These are phyloP conservation scores for Durusdinium trenchii DNA, from an alignment of 73 alveolate species.

Conservation along the genomic window DNA sequence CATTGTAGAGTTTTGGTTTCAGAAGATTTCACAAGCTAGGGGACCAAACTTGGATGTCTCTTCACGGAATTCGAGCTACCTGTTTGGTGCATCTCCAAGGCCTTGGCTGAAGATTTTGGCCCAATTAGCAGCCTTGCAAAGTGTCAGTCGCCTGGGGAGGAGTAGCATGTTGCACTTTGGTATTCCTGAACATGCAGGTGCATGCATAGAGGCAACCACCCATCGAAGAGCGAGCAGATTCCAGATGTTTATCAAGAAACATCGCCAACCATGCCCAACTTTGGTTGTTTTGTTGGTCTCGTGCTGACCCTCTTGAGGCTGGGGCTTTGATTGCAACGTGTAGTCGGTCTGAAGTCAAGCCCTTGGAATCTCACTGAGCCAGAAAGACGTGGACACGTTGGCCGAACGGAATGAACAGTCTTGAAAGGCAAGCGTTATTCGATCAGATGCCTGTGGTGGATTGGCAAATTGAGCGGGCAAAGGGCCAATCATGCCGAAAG, in stretches of 20 bases:
- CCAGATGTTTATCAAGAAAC: background rate
- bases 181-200: too few species aligned
- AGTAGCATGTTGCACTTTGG: background rate
- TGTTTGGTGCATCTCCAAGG: conserved; percentile 8
- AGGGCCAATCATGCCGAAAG: background rate
- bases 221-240: too few species aligned
- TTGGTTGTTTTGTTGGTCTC: too few species aligned
- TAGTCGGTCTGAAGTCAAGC: conserved; percentile 27
- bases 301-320: background rate
- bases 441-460: background rate
- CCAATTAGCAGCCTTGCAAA: conserved; percentile 18
- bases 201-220: too few species aligned
- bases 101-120: conserved; percentile 57
- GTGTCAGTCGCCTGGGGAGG: background rate
- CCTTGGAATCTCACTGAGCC: too few species aligned
- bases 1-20: too few species aligned
- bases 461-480: background rate
- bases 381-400: too few species aligned
- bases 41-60: too few species aligned
- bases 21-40: too few species aligned
- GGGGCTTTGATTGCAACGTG: conserved; percentile 44
- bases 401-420: too few species aligned
- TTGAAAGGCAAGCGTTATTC: background rate
- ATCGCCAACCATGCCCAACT: background rate
- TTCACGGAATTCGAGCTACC: too few species aligned